Conservation (phyloP, 441 rosid species). For the Aleurites moluccanus region DNA sequence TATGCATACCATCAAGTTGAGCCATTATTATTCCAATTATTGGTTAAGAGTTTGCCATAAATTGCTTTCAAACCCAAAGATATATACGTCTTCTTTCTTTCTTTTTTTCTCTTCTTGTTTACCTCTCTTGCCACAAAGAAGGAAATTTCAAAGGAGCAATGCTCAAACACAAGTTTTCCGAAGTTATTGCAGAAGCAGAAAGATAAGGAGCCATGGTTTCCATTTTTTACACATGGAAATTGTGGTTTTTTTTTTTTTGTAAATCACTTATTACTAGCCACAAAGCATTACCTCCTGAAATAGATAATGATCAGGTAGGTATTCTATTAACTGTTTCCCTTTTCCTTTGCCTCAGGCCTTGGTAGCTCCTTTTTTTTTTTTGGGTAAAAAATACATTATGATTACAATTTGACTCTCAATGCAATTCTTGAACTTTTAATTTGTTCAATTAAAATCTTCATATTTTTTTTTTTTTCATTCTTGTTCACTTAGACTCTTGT, state of each 20-base stretch:
- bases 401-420: too few relatives aligned
- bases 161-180: too few relatives aligned
- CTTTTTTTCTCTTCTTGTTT: background rate
- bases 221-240: constrained; percentile 15
- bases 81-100: background rate
- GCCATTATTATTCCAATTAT: constrained; percentile 36
- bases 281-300: constrained; percentile 4
- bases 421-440: too few relatives aligned
- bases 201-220: too few relatives aligned
- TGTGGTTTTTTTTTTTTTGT: too few relatives aligned
- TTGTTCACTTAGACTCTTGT: background rate
- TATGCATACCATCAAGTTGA: constrained; percentile 39
- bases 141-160: constrained; percentile 24
- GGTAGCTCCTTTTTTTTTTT: too few relatives aligned
- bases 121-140: constrained; percentile 14
- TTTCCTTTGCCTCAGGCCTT: constrained; percentile 10
- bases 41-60: constrained; percentile 27
- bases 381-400: too few relatives aligned
- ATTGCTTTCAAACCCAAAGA: background rate
- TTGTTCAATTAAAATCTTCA: background rate
- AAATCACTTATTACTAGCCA: background rate
- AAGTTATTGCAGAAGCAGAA: background rate
- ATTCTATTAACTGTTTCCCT: constrained; percentile 13
- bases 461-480: background rate
- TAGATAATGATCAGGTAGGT: constrained; percentile 28